Evolutionary conservation across 768 basidiomycete genomes (phyloP).

Genomic region (Candolleomyces efflorescens): DNA sequence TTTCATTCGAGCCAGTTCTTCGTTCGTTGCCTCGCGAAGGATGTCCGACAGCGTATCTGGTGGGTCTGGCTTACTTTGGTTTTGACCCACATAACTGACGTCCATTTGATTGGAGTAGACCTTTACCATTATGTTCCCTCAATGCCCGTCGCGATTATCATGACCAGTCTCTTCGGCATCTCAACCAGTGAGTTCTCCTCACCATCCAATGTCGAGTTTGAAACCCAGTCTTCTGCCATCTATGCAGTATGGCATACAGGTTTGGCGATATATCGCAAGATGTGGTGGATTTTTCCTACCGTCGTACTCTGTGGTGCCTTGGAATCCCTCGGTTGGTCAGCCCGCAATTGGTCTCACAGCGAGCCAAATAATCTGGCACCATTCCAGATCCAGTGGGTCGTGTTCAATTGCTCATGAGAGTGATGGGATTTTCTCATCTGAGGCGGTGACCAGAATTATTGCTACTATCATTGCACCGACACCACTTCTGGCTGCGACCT

Average conservation of each 20-base stretch:
- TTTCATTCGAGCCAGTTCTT: too few relatives aligned
- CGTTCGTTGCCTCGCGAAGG: too few relatives aligned
- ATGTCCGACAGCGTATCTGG: too few relatives aligned
- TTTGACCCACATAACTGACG: too few relatives aligned
- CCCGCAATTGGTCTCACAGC: conserved; percentile 46
- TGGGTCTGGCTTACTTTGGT: too few relatives aligned
- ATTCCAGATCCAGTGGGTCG: conserved; percentile 39
- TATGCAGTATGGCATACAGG: conserved; percentile 39
- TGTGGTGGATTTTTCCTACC: conserved; percentile 54
- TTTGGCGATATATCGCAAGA: conserved; percentile 38
- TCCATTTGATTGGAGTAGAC: not conserved
- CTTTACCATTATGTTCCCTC: conserved; percentile 26
- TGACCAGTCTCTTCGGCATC: conserved; percentile 32
- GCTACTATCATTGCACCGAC: conserved; percentile 52
- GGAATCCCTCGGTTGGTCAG: conserved; percentile 56
- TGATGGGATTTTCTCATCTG: too few relatives aligned
- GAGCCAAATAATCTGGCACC: conserved; percentile 18
- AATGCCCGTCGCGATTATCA: conserved; percentile 17
- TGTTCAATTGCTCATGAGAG: not conserved
- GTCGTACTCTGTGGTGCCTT: conserved; percentile 40
- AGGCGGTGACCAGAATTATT: conserved; percentile 26
- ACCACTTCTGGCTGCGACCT: conserved; percentile 53
- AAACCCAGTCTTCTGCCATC: not conserved
- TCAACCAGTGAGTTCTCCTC: conserved; percentile 30
- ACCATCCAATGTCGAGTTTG: not conserved